These are phyloP conservation scores for Panus rudis DNA, from an alignment of 768 basidiomycete species.

Conservation along the genomic window DNA sequence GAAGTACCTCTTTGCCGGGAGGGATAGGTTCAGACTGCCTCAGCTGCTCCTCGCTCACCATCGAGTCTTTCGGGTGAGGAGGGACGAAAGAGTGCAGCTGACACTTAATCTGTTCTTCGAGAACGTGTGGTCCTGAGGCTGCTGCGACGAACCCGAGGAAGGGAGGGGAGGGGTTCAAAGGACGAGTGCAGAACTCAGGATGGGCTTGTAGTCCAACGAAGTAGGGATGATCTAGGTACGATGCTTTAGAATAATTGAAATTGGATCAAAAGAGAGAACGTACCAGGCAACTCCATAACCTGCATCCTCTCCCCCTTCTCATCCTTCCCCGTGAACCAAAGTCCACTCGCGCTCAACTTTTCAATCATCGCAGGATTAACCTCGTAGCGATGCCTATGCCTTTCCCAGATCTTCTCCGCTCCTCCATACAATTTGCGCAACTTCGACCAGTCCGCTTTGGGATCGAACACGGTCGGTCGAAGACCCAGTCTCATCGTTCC, in stretches of 20 bases:
- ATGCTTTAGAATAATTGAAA: conserved; percentile 1
- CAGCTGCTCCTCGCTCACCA: conserved; percentile 62
- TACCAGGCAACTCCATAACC: conserved; percentile 79
- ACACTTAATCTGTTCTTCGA: conserved; percentile 65
- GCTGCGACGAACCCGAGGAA: conserved; percentile 96
- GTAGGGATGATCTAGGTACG: conserved; percentile 77
- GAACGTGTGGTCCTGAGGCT: conserved; percentile 42
- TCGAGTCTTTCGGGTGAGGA: conserved; percentile 68
- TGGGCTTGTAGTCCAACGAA: conserved; percentile 94
- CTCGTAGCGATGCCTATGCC: conserved; percentile 94
- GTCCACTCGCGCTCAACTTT: conserved; percentile 60
- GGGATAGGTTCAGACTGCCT: conserved; percentile 18
- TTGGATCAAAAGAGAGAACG: conserved; percentile 22
- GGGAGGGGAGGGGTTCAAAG: conserved; percentile 93
- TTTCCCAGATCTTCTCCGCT: conserved; percentile 81
- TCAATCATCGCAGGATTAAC: conserved; percentile 88
- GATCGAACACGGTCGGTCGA: conserved; percentile 85
- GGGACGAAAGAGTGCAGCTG: conserved; percentile 60
- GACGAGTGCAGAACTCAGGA: conserved; percentile 97
- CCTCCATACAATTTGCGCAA: conserved; percentile 79
- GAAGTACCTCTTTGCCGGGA: conserved; percentile 18
- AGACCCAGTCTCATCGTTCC: conserved; percentile 99
- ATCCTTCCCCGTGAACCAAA: conserved; percentile 82
- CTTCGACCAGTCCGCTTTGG: conserved; percentile 64
- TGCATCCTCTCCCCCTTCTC: conserved; percentile 98